A percentile compares a stretch with the other conserved stretches of the same genome.
These are phyloP conservation scores for Rhizophagus sp. DNA, from an alignment of 192 early-diverging fungal genomes.

Conservation along the genomic window DNA sequence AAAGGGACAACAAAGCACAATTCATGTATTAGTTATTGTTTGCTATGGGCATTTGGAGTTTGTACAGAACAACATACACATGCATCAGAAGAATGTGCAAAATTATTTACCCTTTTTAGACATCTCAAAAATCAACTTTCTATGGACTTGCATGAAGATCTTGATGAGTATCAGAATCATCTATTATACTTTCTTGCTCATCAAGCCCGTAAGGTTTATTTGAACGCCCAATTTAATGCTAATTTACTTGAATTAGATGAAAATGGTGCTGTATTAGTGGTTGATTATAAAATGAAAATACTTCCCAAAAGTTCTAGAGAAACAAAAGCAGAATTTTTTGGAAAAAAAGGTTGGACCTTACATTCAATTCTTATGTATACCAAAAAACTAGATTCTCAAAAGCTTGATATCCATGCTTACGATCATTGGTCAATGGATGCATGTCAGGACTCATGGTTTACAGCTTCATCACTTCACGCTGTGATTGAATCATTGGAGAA, in stretches of 20 bases:
- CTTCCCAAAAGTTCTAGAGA: not conserved
- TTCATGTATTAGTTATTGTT: not conserved
- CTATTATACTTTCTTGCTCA: not conserved
- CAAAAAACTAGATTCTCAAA: not conserved
- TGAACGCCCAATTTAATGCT: not conserved
- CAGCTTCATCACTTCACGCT: not conserved
- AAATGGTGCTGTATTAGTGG: not conserved
- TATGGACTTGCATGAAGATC: not conserved
- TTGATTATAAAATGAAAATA: conserved; percentile 20
- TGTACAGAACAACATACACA: not conserved
- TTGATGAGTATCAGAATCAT: not conserved
- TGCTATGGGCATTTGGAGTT: not conserved
- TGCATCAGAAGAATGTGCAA: not conserved
- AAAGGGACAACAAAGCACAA: not conserved
- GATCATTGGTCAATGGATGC: not conserved
- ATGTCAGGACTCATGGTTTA: not conserved
- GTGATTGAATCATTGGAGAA: not conserved
- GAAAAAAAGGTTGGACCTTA: not conserved
- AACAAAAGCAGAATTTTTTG: not conserved
- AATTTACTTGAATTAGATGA: not conserved
- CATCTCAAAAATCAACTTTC: not conserved
- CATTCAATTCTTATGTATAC: not conserved
- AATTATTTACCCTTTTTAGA: conserved; percentile 1
- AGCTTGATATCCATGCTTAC: not conserved
- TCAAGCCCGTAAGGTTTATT: not conserved